Base-by-base conservation (phyloP, 257 asterid genomes). In the Paraleonurus japonicus region DNA sequence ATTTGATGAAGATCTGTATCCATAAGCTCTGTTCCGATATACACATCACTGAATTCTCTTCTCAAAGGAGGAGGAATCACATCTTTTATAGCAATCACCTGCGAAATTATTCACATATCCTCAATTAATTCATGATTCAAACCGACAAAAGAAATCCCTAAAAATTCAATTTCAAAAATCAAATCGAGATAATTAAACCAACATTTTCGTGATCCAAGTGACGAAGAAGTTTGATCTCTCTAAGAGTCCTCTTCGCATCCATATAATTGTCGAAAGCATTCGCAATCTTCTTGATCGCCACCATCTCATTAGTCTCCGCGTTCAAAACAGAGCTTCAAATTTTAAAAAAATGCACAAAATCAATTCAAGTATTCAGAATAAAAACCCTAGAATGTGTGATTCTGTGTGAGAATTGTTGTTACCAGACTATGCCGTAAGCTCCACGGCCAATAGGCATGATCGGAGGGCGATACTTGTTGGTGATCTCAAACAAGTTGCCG, bases 1-100 rank as follows among this genome's bases (percentile, higher is more conserved):
- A 92, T 95, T 72, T 95, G 99, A 80, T 95, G 99, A 76, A 95
- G 99, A 82, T 95, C 99, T 0, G 99, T 95, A 67, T 95, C 99
- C 99, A 92, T 95, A 37, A 92, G 89, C 72, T 95, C 99, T 0
- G 79, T 76, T 4, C 90, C 95, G 35, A 83, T 69, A 62, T 92
- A 95, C 53, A 95, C 98, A 81, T 95, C 98, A 33, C 71, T 51
- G 78, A 95, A 95, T 81, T 95, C 97, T 61, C 89, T 85, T 71
- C 97, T 81, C 55, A 85, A 20, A 9, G 99, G 99, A 39, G 99
- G 98, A 76, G 99, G 99, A 80, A 95, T 84, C 67, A 95, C 95
- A 69, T 95, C 99, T 81, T 76, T 88, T 72, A 95, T 6, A 17
- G 78, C 93, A 67, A 79, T 81, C 32, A 95, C 95, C 99, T 95